Conservation (phyloP, 129 eudicot genomes). For the Daucus carota region DH1_v3.0 NC_030389.2:44806501-44807000, state of each 20-base stretch:
- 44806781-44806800: slow-evolving; percentile 37
- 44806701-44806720: slow-evolving; percentile 45
- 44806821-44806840: background rate
- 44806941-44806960: slow-evolving; percentile 70
- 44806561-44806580: background rate
- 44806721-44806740: slow-evolving; percentile 89
- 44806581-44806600: background rate
- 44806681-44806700: too few species aligned
- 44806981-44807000: slow-evolving; percentile 56
- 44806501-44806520: background rate
- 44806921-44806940: slow-evolving; percentile 84
- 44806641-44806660: background rate
- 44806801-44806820: too few species aligned
- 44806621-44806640: background rate
- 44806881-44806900: slow-evolving; percentile 45
- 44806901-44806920: slow-evolving; percentile 78
- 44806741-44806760: slow-evolving; percentile 95
- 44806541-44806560: background rate
- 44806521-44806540: background rate
- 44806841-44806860: background rate
- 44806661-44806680: background rate
- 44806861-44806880: slow-evolving; percentile 46
- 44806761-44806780: slow-evolving; percentile 71
- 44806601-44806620: background rate
- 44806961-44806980: slow-evolving; percentile 75